A percentile compares a stretch with the other conserved stretches of the same genome.
These are phyloP conservation scores for Grammothele lineata DNA, from an alignment of 768 basidiomycete species.

Conservation along the genomic window DNA sequence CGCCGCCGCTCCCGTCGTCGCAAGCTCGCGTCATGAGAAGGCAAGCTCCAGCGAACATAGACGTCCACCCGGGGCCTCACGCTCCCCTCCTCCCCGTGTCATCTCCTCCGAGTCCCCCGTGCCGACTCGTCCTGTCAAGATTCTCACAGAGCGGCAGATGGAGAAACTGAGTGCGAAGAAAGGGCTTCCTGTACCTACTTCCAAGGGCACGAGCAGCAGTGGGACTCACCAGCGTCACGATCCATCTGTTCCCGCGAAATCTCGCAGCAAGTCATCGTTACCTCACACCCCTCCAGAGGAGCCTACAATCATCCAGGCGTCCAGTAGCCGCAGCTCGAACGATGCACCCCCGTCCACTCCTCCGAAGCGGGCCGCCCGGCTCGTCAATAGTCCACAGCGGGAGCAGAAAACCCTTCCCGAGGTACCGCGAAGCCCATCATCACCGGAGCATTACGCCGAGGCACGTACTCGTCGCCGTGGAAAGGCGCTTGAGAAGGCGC, in stretches of 20 bases:
- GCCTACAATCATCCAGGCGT: neutral
- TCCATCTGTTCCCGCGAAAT: neutral
- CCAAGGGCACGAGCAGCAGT: neutral
- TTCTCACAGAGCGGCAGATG: slow-evolving; percentile 24
- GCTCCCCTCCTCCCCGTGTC: slow-evolving; percentile 4
- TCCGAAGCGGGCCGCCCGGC: neutral
- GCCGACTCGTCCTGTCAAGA: slow-evolving; percentile 17
- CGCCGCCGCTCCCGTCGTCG: neutral
- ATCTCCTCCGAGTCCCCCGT: slow-evolving; percentile 12
- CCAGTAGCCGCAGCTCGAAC: neutral
- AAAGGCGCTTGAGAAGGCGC: slow-evolving; percentile 35
- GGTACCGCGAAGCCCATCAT: slow-evolving; percentile 19
- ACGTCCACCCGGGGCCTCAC: neutral
- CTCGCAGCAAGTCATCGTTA: neutral
- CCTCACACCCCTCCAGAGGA: neutral
- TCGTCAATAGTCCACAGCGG: slow-evolving; percentile 14
- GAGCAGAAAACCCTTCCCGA: slow-evolving; percentile 15
- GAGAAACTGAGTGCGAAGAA: slow-evolving; percentile 20
- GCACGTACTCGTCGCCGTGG: slow-evolving; percentile 40
- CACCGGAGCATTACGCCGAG: slow-evolving; percentile 36
- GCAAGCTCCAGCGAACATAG: too few species aligned
- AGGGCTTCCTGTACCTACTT: neutral
- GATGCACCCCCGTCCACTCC: neutral
- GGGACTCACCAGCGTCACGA: slow-evolving; percentile 4
- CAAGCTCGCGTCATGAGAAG: slow-evolving; percentile 15